Evolutionary conservation across 345 rosid species (phyloP).

Genomic region (Brassica nigra): DNA sequence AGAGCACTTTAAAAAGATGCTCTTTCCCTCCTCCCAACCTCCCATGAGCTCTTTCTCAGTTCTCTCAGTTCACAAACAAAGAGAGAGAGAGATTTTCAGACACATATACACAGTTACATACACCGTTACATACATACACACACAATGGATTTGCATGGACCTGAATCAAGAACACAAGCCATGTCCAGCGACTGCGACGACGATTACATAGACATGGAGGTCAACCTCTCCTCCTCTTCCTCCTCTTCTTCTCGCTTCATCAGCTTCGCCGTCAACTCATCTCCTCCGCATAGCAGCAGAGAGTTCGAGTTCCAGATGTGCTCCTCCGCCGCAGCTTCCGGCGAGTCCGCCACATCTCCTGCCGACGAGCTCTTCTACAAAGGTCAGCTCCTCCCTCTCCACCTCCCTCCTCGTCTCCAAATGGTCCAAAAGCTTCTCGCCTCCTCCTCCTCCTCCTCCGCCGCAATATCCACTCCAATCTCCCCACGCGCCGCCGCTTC

Average conservation of each 20-base stretch:
- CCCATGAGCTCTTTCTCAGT: conserved; percentile 36
- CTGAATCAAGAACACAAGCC: conserved; percentile 38
- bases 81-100: conserved; percentile 25
- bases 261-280: conserved; percentile 47
- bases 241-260: conserved; percentile 39
- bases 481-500: conserved; percentile 38
- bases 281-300: conserved; percentile 61
- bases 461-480: not conserved
- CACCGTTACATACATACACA: conserved; percentile 1
- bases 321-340: conserved; percentile 45
- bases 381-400: conserved; percentile 97
- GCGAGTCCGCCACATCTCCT: conserved; percentile 48
- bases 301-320: conserved; percentile 92
- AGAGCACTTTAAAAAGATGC: conserved; percentile 42
- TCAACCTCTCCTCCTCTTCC: conserved; percentile 57
- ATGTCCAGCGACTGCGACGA: conserved; percentile 50
- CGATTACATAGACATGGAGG: conserved; percentile 71
- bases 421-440: conserved; percentile 78
- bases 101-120: conserved; percentile 22
- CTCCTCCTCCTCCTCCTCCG: conserved; percentile 20
- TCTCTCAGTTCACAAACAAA: conserved; percentile 34
- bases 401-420: conserved; percentile 74
- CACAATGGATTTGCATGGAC: conserved; percentile 34
- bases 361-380: conserved; percentile 97
- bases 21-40: conserved; percentile 41